Base-by-base conservation (phyloP, 345 rosid genomes). In the Excoecaria agallocha region DNA sequence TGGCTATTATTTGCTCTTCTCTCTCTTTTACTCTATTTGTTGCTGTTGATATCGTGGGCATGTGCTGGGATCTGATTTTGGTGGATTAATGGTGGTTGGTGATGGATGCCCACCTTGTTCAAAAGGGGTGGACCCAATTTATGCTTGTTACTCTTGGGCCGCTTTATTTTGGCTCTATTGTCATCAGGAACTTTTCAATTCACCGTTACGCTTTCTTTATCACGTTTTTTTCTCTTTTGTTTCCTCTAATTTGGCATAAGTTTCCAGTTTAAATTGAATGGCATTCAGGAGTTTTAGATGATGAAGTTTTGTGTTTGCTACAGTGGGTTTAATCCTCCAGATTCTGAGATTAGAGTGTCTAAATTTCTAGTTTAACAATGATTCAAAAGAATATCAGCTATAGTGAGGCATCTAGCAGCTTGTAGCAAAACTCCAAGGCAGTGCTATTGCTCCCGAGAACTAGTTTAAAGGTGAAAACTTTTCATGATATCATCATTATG, bases 51-150 rank as follows among this genome's bases (percentile, higher is more conserved):
- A 59, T 55, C 57, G 82, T 71, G 69, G 54, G 76, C 79, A 79
- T 71, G 79, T 66, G 79, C 79, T 66, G 30, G 64, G 76, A 71
- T 51, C 79, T 76, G 48, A 69, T 75, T 70, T 79, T 68, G 78
- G 79, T 70, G 76, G 76, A 69, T 68, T 50, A 6, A 68, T 68
- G 68, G 82, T 74, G 71, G 78, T 74, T 75, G 69, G 57, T 58
- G 79, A 59, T 71, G 76, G 76, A 57, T 50, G 52, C 79, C 76
- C 75, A 70, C 75, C 82, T 66, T 57, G 56, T 56, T 65, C 19
- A 8, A 68, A 66, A 60, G 70, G 43, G 69, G 76, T 75, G 79
- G 82, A 75, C 79, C 82, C 73, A n/a, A 43, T 17, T 75, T 20
- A 69, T 69, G 52, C 71, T 0, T 10, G 37, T 56, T 61, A 13